Conservation (phyloP, 371 early-diverging fungal genomes). For the Mucor ambiguus region DNA sequence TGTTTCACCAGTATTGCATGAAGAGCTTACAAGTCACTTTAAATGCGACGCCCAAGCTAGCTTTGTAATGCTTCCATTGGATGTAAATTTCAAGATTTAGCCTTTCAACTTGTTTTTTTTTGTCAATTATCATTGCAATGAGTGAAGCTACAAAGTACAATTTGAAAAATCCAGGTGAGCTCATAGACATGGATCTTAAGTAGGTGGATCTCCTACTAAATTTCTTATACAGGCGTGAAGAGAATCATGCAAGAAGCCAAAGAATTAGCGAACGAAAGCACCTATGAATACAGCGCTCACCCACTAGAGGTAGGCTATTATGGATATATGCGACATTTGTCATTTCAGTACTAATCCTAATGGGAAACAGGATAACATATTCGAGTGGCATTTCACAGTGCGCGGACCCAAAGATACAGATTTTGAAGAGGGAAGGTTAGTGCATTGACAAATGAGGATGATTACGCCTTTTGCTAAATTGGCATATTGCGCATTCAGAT, state of each 20-base stretch:
- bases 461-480: not conserved
- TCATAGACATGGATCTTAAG: not conserved
- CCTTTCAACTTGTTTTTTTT: not conserved
- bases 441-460: not conserved
- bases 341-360: not conserved
- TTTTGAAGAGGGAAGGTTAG: constrained; percentile 81
- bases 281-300: constrained; percentile 60
- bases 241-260: constrained; percentile 71
- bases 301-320: constrained; percentile 55
- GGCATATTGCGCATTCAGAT: constrained; percentile 30
- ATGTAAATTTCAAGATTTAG: not conserved
- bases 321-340: constrained; percentile 7
- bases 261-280: constrained; percentile 57
- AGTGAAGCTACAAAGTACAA: constrained; percentile 14
- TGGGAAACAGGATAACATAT: constrained; percentile 34
- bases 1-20: not conserved
- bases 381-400: constrained; percentile 95
- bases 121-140: not conserved
- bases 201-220: not conserved
- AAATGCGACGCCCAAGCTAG: not conserved
- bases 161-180: constrained; percentile 27
- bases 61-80: not conserved
- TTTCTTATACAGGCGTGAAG: constrained; percentile 52
- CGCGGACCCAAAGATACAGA: constrained; percentile 86
- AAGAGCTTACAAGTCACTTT: not conserved